Conservation (phyloP, 164 flowering plant genomes). For the Cinnamomum chago region DNA sequence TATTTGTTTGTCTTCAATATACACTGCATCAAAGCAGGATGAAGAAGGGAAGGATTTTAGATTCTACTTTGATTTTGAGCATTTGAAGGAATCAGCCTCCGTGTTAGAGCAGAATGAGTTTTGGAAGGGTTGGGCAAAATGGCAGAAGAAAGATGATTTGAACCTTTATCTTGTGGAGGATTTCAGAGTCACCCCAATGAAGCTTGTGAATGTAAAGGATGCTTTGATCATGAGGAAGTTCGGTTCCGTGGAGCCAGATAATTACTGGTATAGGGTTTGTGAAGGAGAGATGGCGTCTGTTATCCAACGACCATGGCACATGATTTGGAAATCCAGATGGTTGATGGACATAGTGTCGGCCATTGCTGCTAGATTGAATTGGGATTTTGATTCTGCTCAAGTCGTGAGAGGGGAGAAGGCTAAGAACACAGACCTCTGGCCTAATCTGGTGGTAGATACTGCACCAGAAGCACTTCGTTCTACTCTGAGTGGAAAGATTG, state of each 20-base stretch:
- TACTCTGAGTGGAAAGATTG: conserved; percentile 60
- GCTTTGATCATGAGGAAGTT: conserved; percentile 85
- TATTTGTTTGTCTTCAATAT: conserved; percentile 68
- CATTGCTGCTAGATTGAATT: conserved; percentile 24
- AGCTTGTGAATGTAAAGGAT: conserved; percentile 53
- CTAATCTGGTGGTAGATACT: conserved; percentile 43
- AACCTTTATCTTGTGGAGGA: conserved; percentile 74
- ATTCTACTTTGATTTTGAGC: conserved; percentile 91
- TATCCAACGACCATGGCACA: conserved; percentile 85
- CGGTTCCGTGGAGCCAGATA: conserved; percentile 69
- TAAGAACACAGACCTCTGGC: conserved; percentile 31
- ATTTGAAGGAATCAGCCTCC: conserved; percentile 69
- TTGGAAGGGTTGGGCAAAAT: conserved; percentile 74
- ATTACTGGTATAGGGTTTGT: conserved; percentile 93
- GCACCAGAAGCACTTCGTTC: conserved; percentile 69
- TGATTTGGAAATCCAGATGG: conserved; percentile 73
- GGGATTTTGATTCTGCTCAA: conserved; percentile 84
- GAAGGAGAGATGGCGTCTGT: conserved; percentile 87
- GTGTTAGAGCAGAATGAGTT: conserved; percentile 77
- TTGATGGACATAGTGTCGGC: conserved; percentile 31
- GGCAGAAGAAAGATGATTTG: conserved; percentile 60
- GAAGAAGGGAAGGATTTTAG: conserved; percentile 96
- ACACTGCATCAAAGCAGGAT: conserved; percentile 58
- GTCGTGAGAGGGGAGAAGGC: conserved; percentile 87
- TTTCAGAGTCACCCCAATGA: conserved; percentile 72